Evolutionary conservation across 192 early-diverging fungal genomes (phyloP), one percentile per base, ranked within the genome.

Genomic region (Spizellomyces punctatus): DNA sequence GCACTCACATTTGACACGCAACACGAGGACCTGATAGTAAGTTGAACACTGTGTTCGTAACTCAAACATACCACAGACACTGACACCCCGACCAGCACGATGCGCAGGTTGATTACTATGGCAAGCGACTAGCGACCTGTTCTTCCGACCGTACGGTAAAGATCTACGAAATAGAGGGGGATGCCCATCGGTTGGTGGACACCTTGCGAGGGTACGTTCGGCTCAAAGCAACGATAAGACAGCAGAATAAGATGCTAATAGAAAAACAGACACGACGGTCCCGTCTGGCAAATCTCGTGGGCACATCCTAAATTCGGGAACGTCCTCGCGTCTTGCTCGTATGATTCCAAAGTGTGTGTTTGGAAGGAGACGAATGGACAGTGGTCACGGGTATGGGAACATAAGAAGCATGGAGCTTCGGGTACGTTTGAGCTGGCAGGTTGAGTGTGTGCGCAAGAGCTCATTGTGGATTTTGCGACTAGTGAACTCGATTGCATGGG

Each of bases 261-360:
- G 27, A 0, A 36, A 36, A 36, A 36, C 78, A 95, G 92, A 46
- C 96, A 99, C 77, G 90, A 93, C 56, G 96, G 95, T 21, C 98
- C 98, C 5, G 96, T 99, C n/a, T 99, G 98, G 98, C 95, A 96
- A 76, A 92, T 99, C 21, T 85, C 95, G 16, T 99, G 98, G 98
- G 95, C 96, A 12, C 98, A 99, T 75, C 98, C 98, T 49, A 96
- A 96, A 79, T 99, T 93, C 82, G 96, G 96, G 58, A 91, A 83
- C 73, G 91, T 99, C 50, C 82, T 99, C 19, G 98, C 98, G 14
- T 96, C 95, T 22, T 97, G 95, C 79, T 93, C 94, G 17, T 98
- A 98, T 77, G 98, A 99, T 73, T 88, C 90, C n/a, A 90, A 91
- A 49, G 96, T 98, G 46, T 86, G 94, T 72, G 92, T 99, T 64